These are phyloP conservation scores for Anthracocystis setariae DNA, from an alignment of 1,284 basidiomycete species.

Conservation along the genomic window DNA sequence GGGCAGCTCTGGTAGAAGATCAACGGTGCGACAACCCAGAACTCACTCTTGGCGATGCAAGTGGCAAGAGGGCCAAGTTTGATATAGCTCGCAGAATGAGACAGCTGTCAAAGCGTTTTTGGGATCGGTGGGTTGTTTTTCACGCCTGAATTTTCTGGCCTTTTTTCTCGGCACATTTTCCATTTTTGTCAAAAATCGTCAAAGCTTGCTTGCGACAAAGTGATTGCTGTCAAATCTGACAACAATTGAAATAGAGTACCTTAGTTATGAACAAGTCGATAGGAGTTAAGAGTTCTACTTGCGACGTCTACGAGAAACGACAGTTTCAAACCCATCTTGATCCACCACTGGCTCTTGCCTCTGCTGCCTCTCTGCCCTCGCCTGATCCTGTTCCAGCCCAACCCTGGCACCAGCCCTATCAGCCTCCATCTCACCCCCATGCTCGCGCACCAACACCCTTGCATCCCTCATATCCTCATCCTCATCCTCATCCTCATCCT, in stretches of 20 bases:
- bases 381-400: constrained; percentile 32
- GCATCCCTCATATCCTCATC: constrained; percentile 47
- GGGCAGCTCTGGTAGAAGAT: constrained; percentile 1
- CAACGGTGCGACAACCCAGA: background rate
- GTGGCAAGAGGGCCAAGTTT: too few species aligned
- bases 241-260: too few species aligned
- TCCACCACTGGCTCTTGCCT: constrained; percentile 53
- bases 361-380: constrained; percentile 8
- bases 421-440: constrained; percentile 40
- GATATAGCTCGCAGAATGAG: constrained; percentile 37
- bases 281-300: constrained; percentile 27
- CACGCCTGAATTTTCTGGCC: background rate
- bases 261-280: too few species aligned
- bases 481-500: constrained; percentile 39
- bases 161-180: background rate
- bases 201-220: too few species aligned
- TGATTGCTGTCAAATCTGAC: too few species aligned
- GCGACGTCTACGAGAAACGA: constrained; percentile 51
- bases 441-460: constrained; percentile 29
- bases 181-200: background rate
- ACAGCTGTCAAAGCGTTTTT: constrained; percentile 24
- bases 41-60: too few species aligned
- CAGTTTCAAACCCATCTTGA: constrained; percentile 63
- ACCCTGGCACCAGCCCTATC: constrained; percentile 31
- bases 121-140: constrained; percentile 2